These are phyloP conservation scores for Pholiota adiposa DNA, from an alignment of 1,284 basidiomycete species.

Conservation along the genomic window DNA sequence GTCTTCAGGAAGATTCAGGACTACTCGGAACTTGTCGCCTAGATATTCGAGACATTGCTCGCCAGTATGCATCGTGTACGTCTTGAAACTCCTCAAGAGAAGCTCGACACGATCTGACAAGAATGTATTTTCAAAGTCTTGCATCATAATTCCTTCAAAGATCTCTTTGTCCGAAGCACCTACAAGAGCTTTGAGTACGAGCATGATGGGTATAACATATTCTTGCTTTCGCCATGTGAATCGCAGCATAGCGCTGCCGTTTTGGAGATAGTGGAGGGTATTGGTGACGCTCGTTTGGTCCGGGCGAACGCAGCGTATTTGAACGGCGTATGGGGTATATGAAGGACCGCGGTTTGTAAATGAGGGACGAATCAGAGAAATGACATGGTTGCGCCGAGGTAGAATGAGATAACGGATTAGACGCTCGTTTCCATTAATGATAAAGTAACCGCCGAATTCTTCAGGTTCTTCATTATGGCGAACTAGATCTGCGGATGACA, in stretches of 20 bases:
- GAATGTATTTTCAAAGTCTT: conserved; percentile 97
- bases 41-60: conserved; percentile 94
- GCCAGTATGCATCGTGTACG: conserved; percentile 88
- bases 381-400: conserved; percentile 88
- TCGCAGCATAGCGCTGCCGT: conserved; percentile 93
- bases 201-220: conserved; percentile 98
- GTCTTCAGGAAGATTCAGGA: conserved; percentile 92
- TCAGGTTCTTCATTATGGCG: conserved; percentile 94
- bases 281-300: conserved; percentile 96
- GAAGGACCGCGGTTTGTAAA: conserved; percentile 93
- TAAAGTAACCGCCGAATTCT: conserved; percentile 98
- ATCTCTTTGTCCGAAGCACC: conserved; percentile 96
- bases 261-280: conserved; percentile 95
- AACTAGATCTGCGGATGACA: conserved; percentile 90
- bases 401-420: conserved; percentile 97
- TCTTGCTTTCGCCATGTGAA: conserved; percentile 99
- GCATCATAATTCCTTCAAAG: conserved; percentile 97
- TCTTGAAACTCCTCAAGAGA: conserved; percentile 97
- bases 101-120: conserved; percentile 97
- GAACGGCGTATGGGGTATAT: conserved; percentile 93
- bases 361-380: conserved; percentile 83
- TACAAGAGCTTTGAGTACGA: conserved; percentile 95
- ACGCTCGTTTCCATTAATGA: conserved; percentile 99
- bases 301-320: conserved; percentile 92
- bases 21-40: conserved; percentile 97